These are phyloP conservation scores for Xerocomus potaroensis DNA, from an alignment of 768 basidiomycete genomes.

Conservation along the genomic window DNA sequence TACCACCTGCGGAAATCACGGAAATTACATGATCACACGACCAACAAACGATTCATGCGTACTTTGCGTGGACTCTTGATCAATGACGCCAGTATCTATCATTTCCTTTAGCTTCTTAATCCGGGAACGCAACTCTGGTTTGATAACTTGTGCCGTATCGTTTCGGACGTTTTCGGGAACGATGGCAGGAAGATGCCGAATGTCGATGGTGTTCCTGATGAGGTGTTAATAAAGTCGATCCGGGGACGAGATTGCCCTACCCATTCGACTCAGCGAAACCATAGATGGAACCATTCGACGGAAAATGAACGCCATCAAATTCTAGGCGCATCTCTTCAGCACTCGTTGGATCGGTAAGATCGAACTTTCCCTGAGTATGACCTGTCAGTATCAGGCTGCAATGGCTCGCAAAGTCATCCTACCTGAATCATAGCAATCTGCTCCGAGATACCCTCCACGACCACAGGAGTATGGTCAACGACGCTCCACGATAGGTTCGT, in stretches of 20 bases:
- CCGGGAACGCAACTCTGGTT: constrained; percentile 54
- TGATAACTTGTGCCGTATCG: constrained; percentile 54
- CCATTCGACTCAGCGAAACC: constrained; percentile 63
- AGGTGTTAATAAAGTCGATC: neutral
- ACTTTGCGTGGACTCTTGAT: constrained; percentile 44
- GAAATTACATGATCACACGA: neutral
- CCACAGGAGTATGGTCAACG: constrained; percentile 50
- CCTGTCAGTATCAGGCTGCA: neutral
- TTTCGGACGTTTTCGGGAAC: constrained; percentile 56
- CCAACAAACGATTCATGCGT: constrained; percentile 2
- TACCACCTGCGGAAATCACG: constrained; percentile 36
- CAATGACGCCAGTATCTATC: constrained; percentile 61
- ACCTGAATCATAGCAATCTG: constrained; percentile 64
- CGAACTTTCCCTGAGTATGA: constrained; percentile 58
- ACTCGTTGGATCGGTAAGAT: constrained; percentile 51
- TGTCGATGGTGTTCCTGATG: constrained; percentile 53
- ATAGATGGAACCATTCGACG: constrained; percentile 71
- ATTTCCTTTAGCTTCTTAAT: constrained; percentile 57
- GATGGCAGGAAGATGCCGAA: constrained; percentile 60
- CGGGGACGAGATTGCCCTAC: constrained; percentile 35
- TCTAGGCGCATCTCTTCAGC: constrained; percentile 62
- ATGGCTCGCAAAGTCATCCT: constrained; percentile 25
- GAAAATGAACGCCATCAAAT: constrained; percentile 74
- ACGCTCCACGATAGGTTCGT: constrained; percentile 63
- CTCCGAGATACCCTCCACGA: constrained; percentile 36